phyloP scores from a whole-genome alignment of 2,329 filamentous ascomycete species.

The Fusarium abutilonis region DNA sequence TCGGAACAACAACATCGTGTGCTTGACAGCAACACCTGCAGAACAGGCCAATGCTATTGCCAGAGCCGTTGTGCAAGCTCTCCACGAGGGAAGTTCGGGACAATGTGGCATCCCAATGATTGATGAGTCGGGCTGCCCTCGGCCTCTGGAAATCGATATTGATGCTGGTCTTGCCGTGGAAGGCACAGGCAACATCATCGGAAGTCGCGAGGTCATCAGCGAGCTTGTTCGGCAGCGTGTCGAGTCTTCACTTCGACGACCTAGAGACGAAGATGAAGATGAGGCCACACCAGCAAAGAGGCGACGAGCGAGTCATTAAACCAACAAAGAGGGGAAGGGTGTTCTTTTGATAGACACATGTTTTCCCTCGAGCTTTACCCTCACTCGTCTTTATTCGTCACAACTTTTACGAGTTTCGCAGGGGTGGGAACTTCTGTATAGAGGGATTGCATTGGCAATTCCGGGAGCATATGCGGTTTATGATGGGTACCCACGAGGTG shows the following conservation, averaged over 20 bases:
- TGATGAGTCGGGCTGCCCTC: slow-evolving; percentile 55
- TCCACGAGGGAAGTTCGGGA: slow-evolving; percentile 55
- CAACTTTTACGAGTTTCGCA: too few species aligned
- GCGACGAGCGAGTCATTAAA: slow-evolving; percentile 33
- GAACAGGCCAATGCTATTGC: slow-evolving; percentile 56
- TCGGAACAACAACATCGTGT: slow-evolving; percentile 61
- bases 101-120: slow-evolving; percentile 58
- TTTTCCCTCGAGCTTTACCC: neutral
- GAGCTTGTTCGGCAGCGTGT: slow-evolving; percentile 44
- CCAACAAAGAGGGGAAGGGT: neutral
- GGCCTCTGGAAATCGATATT: slow-evolving; percentile 56
- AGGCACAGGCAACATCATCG: slow-evolving; percentile 58
- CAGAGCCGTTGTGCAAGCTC: slow-evolving; percentile 55
- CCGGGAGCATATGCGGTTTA: neutral
- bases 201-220: slow-evolving; percentile 46
- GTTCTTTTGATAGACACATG: neutral
- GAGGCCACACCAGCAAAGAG: slow-evolving; percentile 38
- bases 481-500: neutral
- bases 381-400: neutral
- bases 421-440: neutral
- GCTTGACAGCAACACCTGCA: slow-evolving; percentile 53
- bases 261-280: slow-evolving; percentile 35
- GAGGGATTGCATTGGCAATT: neutral
- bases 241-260: slow-evolving; percentile 23
- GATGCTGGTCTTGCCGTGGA: slow-evolving; percentile 58